Base-by-base conservation (phyloP, 1,284 basidiomycete genomes). In the Melampsora occidentalis region DNA sequence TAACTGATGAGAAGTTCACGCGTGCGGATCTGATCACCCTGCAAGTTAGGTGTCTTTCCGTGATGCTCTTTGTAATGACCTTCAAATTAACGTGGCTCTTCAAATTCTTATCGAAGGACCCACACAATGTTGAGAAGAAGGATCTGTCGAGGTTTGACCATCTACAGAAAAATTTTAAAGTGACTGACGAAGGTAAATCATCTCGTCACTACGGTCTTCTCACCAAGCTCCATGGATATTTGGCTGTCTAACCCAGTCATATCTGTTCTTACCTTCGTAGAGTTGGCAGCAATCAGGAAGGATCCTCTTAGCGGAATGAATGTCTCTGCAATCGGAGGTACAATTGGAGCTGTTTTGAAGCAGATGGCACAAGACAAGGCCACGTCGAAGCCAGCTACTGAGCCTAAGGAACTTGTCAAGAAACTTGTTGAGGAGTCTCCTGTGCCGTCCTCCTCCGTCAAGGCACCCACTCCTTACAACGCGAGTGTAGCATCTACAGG, bases 1-100 rank as follows among this genome's bases (percentile, higher is more conserved):
- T 99, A 6, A 88, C 87, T 31, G 97, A 98, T 81, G 87, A 90
- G 75, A 86, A 89, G 9, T 96, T 97, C 83, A 91, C 78, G 0
- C 91, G 93, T 82, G 87, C 89, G 78, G 96, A 99, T 81, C 88
- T 98, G 69, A 91, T 99, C 78, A 97, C 92, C 2, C 85, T 98
- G 25, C 93, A 96, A 84, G 93, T 93, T 79, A 90, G 90, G n/a
- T 90, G 92, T 83, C 81, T 53, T 48, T 28, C 33, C 57, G 76
- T 39, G 39, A 20, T 25, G 62, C 51, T 67, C 25, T 48, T 75
- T 57, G 69, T 18, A 53, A 65, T 66, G 61, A 62, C 18, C 12
- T 76, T 71, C 49, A 18, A 64, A 42, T 48, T 69, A 35, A 49
- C 31, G 20, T 53, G 20, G 20, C 20, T 57, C 67, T 48, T 64